These are phyloP conservation scores for Pichia exigua DNA, from an alignment of 805 yeast species.

Conservation along the genomic window DNA sequence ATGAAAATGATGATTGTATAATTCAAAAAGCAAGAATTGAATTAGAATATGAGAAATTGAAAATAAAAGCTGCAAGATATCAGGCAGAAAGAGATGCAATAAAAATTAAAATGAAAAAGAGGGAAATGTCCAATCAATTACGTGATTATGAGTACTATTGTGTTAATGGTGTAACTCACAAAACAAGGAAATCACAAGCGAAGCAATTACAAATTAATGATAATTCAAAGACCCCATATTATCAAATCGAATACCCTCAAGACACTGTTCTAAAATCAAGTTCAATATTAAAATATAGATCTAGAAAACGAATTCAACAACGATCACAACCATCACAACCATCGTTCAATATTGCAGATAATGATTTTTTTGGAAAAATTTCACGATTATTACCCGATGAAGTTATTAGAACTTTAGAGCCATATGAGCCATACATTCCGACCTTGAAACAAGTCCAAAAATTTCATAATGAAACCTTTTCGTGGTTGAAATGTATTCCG, in stretches of 20 bases:
- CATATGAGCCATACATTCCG: background rate
- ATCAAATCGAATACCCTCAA: background rate
- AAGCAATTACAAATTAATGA: background rate
- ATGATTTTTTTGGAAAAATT: background rate
- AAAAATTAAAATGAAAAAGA: background rate
- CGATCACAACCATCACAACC: background rate
- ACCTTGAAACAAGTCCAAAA: background rate
- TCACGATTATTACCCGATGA: background rate
- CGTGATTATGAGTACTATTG: conserved; percentile 10
- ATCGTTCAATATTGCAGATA: background rate
- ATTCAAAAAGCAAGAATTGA: conserved; percentile 5
- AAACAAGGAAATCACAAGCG: background rate
- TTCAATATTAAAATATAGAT: background rate
- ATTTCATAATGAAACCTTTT: conserved; percentile 4
- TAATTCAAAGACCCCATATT: background rate
- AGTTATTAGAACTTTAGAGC: background rate
- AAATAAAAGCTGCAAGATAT: conserved; percentile 4
- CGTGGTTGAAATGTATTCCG: conserved; percentile 5
- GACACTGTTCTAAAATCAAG: background rate
- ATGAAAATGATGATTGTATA: background rate
- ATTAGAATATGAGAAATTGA: conserved; percentile 6
- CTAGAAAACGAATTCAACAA: background rate
- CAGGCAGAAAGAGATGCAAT: conserved; percentile 3
- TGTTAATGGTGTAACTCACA: conserved; percentile 9
- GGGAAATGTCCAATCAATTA: conserved; percentile 2